These are phyloP conservation scores for Metschnikowia kofuensis DNA, from an alignment of 805 yeast genomes.

Conservation along the genomic window DNA sequence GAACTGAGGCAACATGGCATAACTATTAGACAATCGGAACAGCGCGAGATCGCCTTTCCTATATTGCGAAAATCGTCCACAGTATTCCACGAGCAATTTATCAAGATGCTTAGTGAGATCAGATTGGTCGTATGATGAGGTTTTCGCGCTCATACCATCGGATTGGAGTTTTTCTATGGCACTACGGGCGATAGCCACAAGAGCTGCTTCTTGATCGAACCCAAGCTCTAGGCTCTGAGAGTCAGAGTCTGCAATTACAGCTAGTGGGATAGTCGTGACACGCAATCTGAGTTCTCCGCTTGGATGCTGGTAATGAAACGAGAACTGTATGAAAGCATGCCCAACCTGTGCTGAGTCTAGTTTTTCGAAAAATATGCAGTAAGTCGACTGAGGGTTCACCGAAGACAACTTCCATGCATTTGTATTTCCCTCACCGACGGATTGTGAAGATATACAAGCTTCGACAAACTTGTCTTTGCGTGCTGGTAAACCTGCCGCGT, in stretches of 20 bases:
- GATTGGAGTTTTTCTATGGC: constrained; percentile 42
- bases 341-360: constrained; percentile 28
- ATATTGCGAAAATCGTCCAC: constrained; percentile 48
- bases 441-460: constrained; percentile 29
- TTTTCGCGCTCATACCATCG: constrained; percentile 12
- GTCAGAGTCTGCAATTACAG: constrained; percentile 40
- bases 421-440: constrained; percentile 50
- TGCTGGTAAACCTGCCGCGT: constrained; percentile 47
- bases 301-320: constrained; percentile 61
- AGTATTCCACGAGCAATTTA: constrained; percentile 43
- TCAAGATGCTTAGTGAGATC: constrained; percentile 50
- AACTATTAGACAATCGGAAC: constrained; percentile 47
- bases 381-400: constrained; percentile 55
- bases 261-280: constrained; percentile 56
- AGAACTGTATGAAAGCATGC: constrained; percentile 47
- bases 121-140: constrained; percentile 20
- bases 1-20: constrained; percentile 62
- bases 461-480: constrained; percentile 25
- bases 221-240: constrained; percentile 41
- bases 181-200: constrained; percentile 57
- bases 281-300: constrained; percentile 55
- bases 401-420: constrained; percentile 60
- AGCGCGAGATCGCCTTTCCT: constrained; percentile 45
- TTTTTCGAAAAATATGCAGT: constrained; percentile 56
- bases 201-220: constrained; percentile 70